Percentiles rank a stretch among this genome's conserved stretches.
Evolutionary conservation across 352 stramenopile genomes (phyloP).

Genomic region (Globisporangium yorkense): DNA sequence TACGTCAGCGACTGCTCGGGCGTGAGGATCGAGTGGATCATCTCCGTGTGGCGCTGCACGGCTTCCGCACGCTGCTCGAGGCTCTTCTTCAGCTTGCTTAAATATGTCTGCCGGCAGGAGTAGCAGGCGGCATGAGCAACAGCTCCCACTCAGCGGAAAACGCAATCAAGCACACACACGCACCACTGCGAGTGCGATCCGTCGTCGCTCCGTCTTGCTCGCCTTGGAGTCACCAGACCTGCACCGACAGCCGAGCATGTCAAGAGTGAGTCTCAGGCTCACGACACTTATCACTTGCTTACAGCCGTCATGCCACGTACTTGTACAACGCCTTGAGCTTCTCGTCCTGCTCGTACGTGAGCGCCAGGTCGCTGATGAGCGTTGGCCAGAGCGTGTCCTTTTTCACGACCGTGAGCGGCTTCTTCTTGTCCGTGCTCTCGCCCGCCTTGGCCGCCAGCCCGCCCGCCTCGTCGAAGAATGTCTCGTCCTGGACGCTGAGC

Average conservation of each 20-base stretch:
- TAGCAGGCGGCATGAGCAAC: too few species aligned
- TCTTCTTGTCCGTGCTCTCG: slow-evolving; percentile 64
- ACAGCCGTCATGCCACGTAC: slow-evolving; percentile 22
- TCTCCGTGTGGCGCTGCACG: slow-evolving; percentile 74
- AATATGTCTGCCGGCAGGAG: slow-evolving; percentile 60
- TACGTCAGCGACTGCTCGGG: slow-evolving; percentile 83
- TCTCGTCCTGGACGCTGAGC: slow-evolving; percentile 84
- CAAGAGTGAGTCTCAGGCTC: background rate
- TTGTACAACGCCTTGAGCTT: slow-evolving; percentile 88
- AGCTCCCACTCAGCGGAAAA: background rate
- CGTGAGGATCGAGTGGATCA: slow-evolving; percentile 81
- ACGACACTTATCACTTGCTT: background rate
- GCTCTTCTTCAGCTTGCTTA: slow-evolving; percentile 84
- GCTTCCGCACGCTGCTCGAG: slow-evolving; percentile 73
- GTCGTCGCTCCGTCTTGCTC: slow-evolving; percentile 76
- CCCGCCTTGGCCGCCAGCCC: slow-evolving; percentile 35
- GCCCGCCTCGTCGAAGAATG: slow-evolving; percentile 75
- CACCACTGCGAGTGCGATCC: slow-evolving; percentile 81
- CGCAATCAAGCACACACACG: background rate
- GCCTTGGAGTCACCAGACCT: slow-evolving; percentile 75
- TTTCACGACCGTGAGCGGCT: slow-evolving; percentile 54
- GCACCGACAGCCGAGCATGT: background rate
- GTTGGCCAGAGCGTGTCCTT: slow-evolving; percentile 83
- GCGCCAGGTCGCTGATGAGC: slow-evolving; percentile 62
- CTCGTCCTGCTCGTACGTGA: slow-evolving; percentile 88